A percentile compares a stretch with the other conserved stretches of the same genome.
Evolutionary conservation across 495 filamentous ascomycete genomes (phyloP).

Genomic region (Friedmanniomyces simplex): DNA sequence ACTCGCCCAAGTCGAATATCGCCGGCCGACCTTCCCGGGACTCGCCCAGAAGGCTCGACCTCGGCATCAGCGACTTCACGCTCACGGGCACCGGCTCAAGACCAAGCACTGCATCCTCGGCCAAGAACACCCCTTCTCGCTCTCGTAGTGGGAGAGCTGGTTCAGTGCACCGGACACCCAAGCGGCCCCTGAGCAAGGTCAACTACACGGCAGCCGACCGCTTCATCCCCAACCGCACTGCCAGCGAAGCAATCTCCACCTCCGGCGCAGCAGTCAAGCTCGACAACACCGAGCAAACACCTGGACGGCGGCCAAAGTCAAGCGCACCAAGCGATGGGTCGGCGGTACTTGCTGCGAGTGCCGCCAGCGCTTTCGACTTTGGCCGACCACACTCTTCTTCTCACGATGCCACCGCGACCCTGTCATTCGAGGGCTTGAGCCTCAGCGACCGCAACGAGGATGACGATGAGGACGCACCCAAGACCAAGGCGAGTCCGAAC

Average conservation of each 20-base stretch:
- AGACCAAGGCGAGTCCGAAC: conserved; percentile 68
- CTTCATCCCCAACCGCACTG: conserved; percentile 87
- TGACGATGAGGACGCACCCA: conserved; percentile 23
- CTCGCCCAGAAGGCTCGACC: conserved; percentile 71
- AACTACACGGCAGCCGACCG: conserved; percentile 70
- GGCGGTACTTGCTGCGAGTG: conserved; percentile 52
- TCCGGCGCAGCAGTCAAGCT: conserved; percentile 68
- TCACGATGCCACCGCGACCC: conserved; percentile 64
- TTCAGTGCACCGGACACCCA: conserved; percentile 54
- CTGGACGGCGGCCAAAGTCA: conserved; percentile 53
- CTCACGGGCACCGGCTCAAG: conserved; percentile 62
- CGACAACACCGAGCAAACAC: conserved; percentile 30
- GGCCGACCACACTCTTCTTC: conserved; percentile 38
- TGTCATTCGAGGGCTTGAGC: conserved; percentile 66
- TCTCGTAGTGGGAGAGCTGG: conserved; percentile 46
- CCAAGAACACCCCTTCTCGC: conserved; percentile 58
- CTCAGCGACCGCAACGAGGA: conserved; percentile 55
- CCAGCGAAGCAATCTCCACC: conserved; percentile 78
- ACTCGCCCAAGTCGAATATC: conserved; percentile 93
- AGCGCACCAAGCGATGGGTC: conserved; percentile 54
- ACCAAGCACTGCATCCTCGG: conserved; percentile 38
- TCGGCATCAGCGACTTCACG: conserved; percentile 86
- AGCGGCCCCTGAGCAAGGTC: conserved; percentile 61
- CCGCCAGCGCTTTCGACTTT: conserved; percentile 54
- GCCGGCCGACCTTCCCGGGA: conserved; percentile 47